Percentiles rank a stretch among this genome's conserved stretches.
Conservation (phyloP, 176 grass and related monocot genomes). For the Raddia distichophylla region DNA sequence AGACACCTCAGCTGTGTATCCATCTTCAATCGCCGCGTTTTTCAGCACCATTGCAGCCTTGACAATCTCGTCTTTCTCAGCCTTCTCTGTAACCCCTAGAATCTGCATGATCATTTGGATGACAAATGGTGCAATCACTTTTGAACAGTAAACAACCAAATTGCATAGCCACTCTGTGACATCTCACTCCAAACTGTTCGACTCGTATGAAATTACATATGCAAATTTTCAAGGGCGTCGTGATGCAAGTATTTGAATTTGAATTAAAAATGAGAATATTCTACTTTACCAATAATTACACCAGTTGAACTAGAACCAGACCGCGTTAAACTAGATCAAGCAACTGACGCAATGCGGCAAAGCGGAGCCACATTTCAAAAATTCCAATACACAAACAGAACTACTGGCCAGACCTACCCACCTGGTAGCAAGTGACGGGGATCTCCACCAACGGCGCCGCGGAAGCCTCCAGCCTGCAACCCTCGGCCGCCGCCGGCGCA, state of each 20-base stretch:
- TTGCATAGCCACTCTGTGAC: neutral
- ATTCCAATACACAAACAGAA: slow-evolving; percentile 24
- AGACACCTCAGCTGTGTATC: slow-evolving; percentile 67
- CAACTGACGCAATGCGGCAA: neutral
- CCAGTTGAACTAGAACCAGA: neutral
- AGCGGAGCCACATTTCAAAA: slow-evolving; percentile 1
- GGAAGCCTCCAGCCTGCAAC: slow-evolving; percentile 35
- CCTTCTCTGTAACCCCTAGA: slow-evolving; percentile 78
- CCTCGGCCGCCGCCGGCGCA: slow-evolving; percentile 46
- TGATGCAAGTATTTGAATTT: neutral
- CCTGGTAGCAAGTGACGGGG: slow-evolving; percentile 96
- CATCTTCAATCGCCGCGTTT: slow-evolving; percentile 75
- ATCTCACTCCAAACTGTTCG: neutral
- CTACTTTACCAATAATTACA: neutral
- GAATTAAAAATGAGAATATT: neutral
- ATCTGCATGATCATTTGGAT: slow-evolving; percentile 57
- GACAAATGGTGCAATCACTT: neutral
- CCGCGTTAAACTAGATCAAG: slow-evolving; percentile 14
- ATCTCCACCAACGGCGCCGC: slow-evolving; percentile 64
- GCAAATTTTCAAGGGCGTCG: neutral
- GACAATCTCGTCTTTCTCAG: slow-evolving; percentile 98
- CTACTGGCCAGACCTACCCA: slow-evolving; percentile 20
- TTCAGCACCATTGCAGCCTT: slow-evolving; percentile 87
- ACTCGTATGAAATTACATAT: neutral
- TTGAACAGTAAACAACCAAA: neutral